Base-by-base conservation (phyloP, 495 filamentous ascomycete species). In the Mytilinidion resinicola region DNA sequence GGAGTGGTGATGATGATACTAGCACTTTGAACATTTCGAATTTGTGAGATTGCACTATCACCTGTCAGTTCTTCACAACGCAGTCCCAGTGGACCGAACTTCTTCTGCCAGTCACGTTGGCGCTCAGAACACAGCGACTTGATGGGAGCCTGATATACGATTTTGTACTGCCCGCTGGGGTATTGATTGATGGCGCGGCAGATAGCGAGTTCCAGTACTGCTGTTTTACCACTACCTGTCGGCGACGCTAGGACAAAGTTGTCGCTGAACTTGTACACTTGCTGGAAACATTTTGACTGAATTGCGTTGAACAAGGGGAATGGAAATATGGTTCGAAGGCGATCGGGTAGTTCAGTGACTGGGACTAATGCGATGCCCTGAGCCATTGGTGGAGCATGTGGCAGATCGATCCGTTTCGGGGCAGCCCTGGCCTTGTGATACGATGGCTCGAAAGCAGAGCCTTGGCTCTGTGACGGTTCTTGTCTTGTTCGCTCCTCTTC, bases 1-100 rank as follows among this genome's bases (percentile, higher is more conserved):
- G 93, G 93, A 0, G 93, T 98, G 0, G 93, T 97, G 50, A 98
- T 85, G 57, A 98, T 96, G 56, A 98, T 90, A 51, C 85, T 87
- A 37, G 91, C 92, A 63, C 75, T 83, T 53, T 90, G 86, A 11
- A 96, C 87, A 57, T 79, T 83, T 44, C 76, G 77, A 57, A 96
- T 76, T 63, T 96, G 86, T 1, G 75, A 72, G 54, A 83, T 76
- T 46, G 91, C 88, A 0, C 92, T 96, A 70, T 98, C 93, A 11
- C 93, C 93, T 0, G 93, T 98, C 55, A 97, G 76, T 69, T 96
- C 91, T 9, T 86, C 86, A 70, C 90, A 95, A 55, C 79, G 74
- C 10, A 96, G 72, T 35, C 83, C 86, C 62, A 96, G 75, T 6
- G 82, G 77, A 37, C 79, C 77, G 65, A 98, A 96, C 65, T 93